Conservation (phyloP, 352 stramenopile species). For the Thalassiosira livingstoniorum region DNA sequence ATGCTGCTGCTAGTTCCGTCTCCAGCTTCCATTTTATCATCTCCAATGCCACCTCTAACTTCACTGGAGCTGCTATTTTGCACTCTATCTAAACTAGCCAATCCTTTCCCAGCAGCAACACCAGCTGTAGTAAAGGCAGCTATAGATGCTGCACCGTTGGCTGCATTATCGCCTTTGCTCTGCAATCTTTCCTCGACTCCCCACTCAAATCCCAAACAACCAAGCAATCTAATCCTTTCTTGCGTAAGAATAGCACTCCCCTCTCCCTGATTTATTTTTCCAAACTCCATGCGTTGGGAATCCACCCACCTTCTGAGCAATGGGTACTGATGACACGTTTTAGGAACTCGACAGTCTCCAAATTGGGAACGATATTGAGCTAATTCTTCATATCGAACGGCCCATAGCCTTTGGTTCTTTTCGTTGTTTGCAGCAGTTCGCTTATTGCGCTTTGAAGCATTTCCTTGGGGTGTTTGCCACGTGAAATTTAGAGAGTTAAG, state of each 20-base stretch:
- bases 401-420: no score
- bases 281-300: neutral
- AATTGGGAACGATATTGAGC: neutral
- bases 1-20: neutral
- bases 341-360: slow-evolving; percentile 1
- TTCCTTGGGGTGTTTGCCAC: neutral
- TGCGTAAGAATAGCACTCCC: neutral
- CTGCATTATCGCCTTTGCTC: neutral
- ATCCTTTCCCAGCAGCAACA: no score
- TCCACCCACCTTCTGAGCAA: neutral
- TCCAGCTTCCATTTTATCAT: no score
- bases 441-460: neutral
- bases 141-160: neutral
- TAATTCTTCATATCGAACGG: neutral
- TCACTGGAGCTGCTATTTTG: no score
- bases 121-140: no score
- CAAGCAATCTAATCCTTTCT: neutral
- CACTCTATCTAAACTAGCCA: no score
- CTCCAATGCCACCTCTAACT: no score
- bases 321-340: slow-evolving; percentile 3
- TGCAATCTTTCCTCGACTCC: neutral
- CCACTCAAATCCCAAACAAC: slow-evolving; percentile 4
- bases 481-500: neutral
- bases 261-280: neutral
- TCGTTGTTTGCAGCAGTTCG: neutral